Evolutionary conservation across 176 grass and related monocot genomes (phyloP).

Genomic region (Chrysopogon serrulatus): DNA sequence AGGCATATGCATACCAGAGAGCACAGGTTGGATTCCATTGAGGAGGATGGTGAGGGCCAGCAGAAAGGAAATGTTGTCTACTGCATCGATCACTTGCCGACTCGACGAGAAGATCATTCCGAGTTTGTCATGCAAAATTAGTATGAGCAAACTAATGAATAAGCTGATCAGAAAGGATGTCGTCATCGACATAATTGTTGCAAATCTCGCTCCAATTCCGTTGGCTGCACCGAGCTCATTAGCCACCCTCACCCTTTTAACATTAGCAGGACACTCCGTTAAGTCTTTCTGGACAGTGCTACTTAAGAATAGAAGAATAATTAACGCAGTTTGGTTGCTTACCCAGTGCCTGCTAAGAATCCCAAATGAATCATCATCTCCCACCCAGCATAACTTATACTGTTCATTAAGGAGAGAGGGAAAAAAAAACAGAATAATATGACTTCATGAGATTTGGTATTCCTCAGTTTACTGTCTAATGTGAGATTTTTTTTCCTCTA

Average conservation of each 20-base stretch:
- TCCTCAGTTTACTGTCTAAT: background rate
- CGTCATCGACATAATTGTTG: constrained; percentile 5
- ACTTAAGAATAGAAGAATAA: background rate
- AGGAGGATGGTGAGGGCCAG: constrained; percentile 32
- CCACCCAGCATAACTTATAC: constrained; percentile 44
- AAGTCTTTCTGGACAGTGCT: background rate
- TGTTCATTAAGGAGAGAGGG: background rate
- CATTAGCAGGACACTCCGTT: background rate
- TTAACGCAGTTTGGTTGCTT: background rate
- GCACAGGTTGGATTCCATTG: constrained; percentile 45
- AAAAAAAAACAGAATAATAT: no score
- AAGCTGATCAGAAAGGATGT: constrained; percentile 31
- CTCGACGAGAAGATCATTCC: constrained; percentile 10
- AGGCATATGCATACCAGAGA: constrained; percentile 26
- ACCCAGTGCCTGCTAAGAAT: constrained; percentile 72
- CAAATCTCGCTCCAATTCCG: constrained; percentile 19
- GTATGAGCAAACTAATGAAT: background rate
- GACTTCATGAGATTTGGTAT: background rate
- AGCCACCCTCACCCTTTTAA: constrained; percentile 33
- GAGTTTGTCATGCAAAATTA: constrained; percentile 35
- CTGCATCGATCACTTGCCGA: background rate
- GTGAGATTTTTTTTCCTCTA: background rate
- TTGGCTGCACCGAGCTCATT: constrained; percentile 50
- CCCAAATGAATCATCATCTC: constrained; percentile 68
- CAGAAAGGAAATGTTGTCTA: constrained; percentile 28